These are phyloP conservation scores for Rhynchospora breviuscula DNA, from an alignment of 176 grass and related monocot genomes.

Conservation along the genomic window DNA sequence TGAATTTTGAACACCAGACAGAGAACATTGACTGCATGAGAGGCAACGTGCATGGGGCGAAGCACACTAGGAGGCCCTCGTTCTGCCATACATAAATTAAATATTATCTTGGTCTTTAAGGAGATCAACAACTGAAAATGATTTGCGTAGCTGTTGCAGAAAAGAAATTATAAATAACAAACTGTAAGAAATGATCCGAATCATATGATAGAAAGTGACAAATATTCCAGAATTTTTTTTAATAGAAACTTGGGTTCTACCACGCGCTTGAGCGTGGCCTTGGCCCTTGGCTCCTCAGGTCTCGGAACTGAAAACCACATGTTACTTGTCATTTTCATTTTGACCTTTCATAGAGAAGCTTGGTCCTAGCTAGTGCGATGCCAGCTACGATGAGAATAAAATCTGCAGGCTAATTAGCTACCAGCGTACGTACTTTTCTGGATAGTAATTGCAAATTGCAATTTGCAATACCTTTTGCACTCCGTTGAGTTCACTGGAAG, in stretches of 20 bases:
- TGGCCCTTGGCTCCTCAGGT: conserved; percentile 1
- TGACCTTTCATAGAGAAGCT: not conserved
- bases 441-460: no score
- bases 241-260: not conserved
- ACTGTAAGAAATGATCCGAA: not conserved
- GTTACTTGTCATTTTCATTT: conserved; percentile 10
- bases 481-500: no score
- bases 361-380: not conserved
- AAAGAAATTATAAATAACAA: not conserved
- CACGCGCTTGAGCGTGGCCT: not conserved
- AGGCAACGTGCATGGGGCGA: no score
- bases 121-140: not conserved
- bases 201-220: not conserved
- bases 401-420: no score
- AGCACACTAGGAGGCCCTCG: not conserved
- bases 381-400: not conserved
- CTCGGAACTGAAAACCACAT: conserved; percentile 5
- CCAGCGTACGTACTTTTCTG: no score
- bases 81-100: not conserved
- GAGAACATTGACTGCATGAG: no score
- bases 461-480: no score
- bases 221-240: not conserved
- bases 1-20: no score
- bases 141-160: not conserved
- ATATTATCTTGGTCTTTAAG: not conserved